Percentiles rank a stretch among this genome's conserved stretches.
phyloP scores from a whole-genome alignment of 176 grass and related monocot genomes.

The Cymbopogon citratus region DNA sequence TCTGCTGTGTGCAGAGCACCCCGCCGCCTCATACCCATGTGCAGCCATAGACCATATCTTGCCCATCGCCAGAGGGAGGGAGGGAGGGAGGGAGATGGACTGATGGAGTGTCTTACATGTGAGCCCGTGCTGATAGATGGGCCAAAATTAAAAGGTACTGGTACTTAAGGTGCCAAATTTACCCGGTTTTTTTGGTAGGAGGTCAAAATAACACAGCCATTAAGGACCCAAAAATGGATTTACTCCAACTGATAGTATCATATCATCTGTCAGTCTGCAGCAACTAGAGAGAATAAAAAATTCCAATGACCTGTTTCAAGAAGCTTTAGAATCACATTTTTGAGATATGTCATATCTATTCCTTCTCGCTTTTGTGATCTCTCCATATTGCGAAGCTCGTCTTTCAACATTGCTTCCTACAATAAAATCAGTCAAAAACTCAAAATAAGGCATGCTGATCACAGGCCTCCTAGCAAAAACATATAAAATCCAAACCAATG shows the following conservation, averaged over 20 bases:
- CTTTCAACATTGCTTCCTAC: constrained; percentile 88
- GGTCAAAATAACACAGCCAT: not conserved
- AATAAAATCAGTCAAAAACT: constrained; percentile 23
- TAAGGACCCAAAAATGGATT: not conserved
- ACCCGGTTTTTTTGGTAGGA: not conserved
- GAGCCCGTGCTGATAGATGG: not conserved
- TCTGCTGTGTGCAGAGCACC: not conserved
- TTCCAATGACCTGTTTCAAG: constrained; percentile 83
- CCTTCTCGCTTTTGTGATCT: constrained; percentile 98
- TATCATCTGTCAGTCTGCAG: constrained; percentile 6
- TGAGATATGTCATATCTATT: constrained; percentile 97
- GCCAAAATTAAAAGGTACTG: not conserved
- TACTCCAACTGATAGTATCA: not conserved
- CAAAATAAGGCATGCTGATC: constrained; percentile 9
- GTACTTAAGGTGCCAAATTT: not conserved
- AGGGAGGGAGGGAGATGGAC: not conserved
- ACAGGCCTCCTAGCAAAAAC: not conserved
- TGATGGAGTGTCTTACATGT: not conserved
- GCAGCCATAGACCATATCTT: not conserved
- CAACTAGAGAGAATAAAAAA: constrained; percentile 12
- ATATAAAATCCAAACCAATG: not conserved
- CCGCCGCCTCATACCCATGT: not conserved
- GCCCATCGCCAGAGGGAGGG: not conserved
- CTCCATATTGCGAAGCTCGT: constrained; percentile 87
- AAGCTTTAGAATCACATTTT: constrained; percentile 95